Conservation (phyloP, 768 basidiomycete genomes). For the Amanita brunnescens region DNA sequence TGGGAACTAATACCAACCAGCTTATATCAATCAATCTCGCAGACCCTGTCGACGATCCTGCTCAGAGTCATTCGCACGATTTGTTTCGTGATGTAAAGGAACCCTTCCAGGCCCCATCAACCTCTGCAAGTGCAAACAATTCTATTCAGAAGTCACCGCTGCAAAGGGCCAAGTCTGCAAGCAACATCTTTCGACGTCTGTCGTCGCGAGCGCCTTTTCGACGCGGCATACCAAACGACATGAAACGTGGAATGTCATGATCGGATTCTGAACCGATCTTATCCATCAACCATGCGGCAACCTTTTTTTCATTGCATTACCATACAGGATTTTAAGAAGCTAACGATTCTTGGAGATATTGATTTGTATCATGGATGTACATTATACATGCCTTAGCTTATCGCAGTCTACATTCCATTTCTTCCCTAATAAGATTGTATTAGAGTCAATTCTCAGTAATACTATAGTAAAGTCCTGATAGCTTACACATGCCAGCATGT, state of each 20-base stretch:
- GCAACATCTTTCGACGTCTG: constrained; percentile 1
- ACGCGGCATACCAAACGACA: background rate
- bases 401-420: background rate
- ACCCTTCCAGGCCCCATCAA: constrained; percentile 44
- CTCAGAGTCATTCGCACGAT: constrained; percentile 23
- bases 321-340: background rate
- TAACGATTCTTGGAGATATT: background rate
- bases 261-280: background rate
- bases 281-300: no score
- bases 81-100: constrained; percentile 57
- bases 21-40: background rate
- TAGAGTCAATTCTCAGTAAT: background rate
- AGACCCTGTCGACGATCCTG: background rate
- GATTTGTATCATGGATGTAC: constrained; percentile 2
- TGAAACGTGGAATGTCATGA: background rate
- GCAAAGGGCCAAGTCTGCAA: background rate
- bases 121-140: constrained; percentile 28
- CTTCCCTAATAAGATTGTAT: background rate
- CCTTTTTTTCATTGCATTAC: background rate
- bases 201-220: background rate
- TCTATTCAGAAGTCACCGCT: constrained; percentile 10
- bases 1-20: background rate
- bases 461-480: constrained; percentile 1
- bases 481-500: constrained; percentile 6
- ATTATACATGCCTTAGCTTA: background rate